These are phyloP conservation scores for Rosa persica DNA, from an alignment of 306 rosid genomes.

Conservation along the genomic window DNA sequence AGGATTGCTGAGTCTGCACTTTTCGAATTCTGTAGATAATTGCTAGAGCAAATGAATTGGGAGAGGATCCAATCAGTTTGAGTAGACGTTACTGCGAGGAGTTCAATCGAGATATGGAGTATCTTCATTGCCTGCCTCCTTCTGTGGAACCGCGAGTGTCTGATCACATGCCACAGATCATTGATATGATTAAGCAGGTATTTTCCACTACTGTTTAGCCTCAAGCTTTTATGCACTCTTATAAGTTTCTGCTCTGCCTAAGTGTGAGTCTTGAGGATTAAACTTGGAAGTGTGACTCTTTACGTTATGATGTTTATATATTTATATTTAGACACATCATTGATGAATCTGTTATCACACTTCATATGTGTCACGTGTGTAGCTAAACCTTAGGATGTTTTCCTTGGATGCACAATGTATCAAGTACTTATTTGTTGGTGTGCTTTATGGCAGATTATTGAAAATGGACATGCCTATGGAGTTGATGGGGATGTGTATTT, in stretches of 20 bases:
- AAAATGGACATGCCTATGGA: constrained; percentile 75
- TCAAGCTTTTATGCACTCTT: not conserved
- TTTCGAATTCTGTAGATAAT: constrained; percentile 97
- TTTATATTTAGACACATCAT: not conserved
- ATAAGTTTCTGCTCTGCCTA: not conserved
- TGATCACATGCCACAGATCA: constrained; percentile 83
- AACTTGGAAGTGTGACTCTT: not conserved
- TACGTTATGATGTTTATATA: not conserved
- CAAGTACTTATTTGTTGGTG: constrained; percentile 29
- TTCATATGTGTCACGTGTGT: not conserved
- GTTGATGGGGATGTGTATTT: constrained; percentile 93
- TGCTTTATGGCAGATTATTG: constrained; percentile 70
- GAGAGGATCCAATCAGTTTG: constrained; percentile 85
- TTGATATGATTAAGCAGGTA: constrained; percentile 88
- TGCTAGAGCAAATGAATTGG: constrained; percentile 78
- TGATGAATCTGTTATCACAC: not conserved
- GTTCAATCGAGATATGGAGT: constrained; percentile 70
- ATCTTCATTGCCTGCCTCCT: constrained; percentile 78
- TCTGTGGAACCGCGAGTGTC: constrained; percentile 91
- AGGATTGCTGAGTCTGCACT: constrained; percentile 93
- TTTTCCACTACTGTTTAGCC: not conserved
- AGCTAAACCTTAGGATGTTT: not conserved
- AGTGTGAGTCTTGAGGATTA: not conserved
- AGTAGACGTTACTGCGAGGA: constrained; percentile 78
- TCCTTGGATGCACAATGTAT: constrained; percentile 14